phyloP scores from a whole-genome alignment of 805 yeast genomes.

The Wickerhamiella parazyma region DNA sequence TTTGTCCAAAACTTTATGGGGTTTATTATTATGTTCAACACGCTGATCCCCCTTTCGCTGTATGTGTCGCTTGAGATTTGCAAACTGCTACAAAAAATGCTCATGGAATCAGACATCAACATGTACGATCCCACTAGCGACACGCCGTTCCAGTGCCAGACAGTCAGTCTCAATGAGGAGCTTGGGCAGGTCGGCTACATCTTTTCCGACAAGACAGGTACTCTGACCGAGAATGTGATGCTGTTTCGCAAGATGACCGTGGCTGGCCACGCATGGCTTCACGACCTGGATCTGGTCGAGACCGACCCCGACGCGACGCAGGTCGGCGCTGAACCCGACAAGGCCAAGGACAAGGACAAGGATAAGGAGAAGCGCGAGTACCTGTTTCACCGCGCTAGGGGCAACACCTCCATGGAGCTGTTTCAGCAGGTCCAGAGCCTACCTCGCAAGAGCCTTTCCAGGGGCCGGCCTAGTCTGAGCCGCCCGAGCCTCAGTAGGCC shows the following conservation, averaged over 20 bases:
- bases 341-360: not conserved
- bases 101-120: constrained; percentile 83
- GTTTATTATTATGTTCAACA: constrained; percentile 91
- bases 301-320: constrained; percentile 15
- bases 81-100: constrained; percentile 69
- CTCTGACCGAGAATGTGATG: constrained; percentile 91
- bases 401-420: constrained; percentile 13
- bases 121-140: constrained; percentile 77
- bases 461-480: constrained; percentile 10
- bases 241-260: constrained; percentile 77
- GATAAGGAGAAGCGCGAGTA: constrained; percentile 10
- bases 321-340: not conserved
- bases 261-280: constrained; percentile 82
- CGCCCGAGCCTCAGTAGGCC: not conserved
- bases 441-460: constrained; percentile 15
- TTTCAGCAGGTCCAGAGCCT: constrained; percentile 17
- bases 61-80: constrained; percentile 95
- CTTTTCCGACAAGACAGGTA: constrained; percentile 95
- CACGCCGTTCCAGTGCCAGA: constrained; percentile 88
- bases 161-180: constrained; percentile 92
- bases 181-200: constrained; percentile 92
- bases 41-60: constrained; percentile 84
- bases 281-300: constrained; percentile 45
- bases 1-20: constrained; percentile 87
- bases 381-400: constrained; percentile 18